Conservation (phyloP, 257 asterid species). For the Solanum dulcamara region DNA sequence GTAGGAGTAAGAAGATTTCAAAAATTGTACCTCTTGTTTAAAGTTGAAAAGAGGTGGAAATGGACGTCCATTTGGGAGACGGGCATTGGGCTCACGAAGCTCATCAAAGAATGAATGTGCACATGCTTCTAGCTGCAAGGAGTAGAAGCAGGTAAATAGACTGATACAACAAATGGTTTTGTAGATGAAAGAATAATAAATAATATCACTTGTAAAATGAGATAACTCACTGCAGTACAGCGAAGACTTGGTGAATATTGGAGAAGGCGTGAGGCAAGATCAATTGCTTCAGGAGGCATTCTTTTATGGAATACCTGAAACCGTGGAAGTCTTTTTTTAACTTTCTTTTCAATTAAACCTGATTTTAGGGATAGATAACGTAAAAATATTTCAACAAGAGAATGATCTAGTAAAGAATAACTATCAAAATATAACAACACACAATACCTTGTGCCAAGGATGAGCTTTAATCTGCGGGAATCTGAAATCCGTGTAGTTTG, state of each 20-base stretch:
- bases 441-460: constrained; percentile 80
- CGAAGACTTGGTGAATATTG: constrained; percentile 95
- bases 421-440: background rate
- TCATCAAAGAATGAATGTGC: constrained; percentile 85
- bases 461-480: constrained; percentile 91
- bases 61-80: constrained; percentile 71
- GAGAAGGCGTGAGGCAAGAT: constrained; percentile 82
- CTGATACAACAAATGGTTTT: background rate
- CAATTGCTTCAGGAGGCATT: constrained; percentile 97
- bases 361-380: background rate
- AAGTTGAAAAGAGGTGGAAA: constrained; percentile 76
- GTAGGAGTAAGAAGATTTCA: background rate
- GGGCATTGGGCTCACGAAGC: constrained; percentile 74
- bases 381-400: background rate
- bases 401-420: background rate
- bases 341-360: background rate
- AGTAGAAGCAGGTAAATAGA: background rate
- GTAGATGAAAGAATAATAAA: background rate
- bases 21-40: constrained; percentile 59
- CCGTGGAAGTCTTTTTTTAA: constrained; percentile 6
- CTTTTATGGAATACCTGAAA: constrained; percentile 77
- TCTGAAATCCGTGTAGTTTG: constrained; percentile 80
- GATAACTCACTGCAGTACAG: constrained; percentile 53
- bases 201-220: background rate
- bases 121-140: constrained; percentile 77